Evolutionary conservation across 2,329 filamentous ascomycete species (phyloP).

Genomic region (Fusarium vanettenii): DNA sequence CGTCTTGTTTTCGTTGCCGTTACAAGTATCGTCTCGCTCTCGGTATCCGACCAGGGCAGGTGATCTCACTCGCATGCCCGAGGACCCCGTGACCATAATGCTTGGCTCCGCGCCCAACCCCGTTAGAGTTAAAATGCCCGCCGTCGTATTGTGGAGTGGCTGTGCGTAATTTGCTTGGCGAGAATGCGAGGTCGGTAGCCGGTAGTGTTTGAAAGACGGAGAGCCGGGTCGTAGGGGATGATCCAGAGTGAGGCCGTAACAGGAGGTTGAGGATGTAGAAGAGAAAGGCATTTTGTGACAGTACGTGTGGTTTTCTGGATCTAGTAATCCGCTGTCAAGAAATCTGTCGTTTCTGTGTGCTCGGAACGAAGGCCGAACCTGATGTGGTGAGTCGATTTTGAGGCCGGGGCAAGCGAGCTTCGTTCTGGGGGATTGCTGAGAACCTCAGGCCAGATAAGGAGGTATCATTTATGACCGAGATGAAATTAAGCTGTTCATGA

Average conservation of each 20-base stretch:
- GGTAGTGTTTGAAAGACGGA: neutral
- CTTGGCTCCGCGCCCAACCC: neutral
- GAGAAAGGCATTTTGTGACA: neutral
- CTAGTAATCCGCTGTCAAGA: neutral
- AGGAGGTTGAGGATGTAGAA: neutral
- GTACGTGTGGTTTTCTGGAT: neutral
- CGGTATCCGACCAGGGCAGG: neutral
- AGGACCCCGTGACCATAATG: neutral
- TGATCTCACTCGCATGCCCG: neutral
- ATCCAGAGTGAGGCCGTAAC: neutral
- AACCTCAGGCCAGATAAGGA: neutral
- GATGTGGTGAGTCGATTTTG: neutral
- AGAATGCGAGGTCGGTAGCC: neutral
- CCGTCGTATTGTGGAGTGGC: neutral
- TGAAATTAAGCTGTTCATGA: neutral
- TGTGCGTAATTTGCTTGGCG: neutral
- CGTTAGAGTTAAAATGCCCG: neutral
- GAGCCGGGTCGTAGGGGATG: neutral
- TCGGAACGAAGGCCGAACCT: neutral
- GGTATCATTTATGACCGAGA: neutral
- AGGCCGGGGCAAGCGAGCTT: neutral
- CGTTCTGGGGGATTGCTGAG: neutral
- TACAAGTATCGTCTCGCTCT: neutral
- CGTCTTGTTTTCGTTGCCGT: neutral
- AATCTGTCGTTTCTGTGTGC: neutral